A percentile compares a stretch with the other conserved stretches of the same genome.
Conservation (phyloP, 441 rosid species). For the Theobroma grandiflorum region DNA sequence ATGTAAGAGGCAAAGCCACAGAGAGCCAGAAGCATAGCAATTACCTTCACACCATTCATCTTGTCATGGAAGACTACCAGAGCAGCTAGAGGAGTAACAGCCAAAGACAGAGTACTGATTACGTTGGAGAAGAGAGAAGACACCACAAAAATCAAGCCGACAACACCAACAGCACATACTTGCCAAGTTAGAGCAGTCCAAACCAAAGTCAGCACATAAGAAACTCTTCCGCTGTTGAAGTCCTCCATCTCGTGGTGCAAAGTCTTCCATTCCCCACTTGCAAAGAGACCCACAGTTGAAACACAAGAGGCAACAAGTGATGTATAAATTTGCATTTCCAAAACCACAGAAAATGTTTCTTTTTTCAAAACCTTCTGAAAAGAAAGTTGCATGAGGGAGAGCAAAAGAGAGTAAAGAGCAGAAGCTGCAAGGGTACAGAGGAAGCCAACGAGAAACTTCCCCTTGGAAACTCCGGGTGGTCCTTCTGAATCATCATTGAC, state of each 20-base stretch:
- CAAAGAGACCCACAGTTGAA: conserved; percentile 64
- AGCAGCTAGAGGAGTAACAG: conserved; percentile 80
- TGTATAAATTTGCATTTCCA: conserved; percentile 87
- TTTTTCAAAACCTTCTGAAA: conserved; percentile 73
- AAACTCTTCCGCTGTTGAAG: conserved; percentile 58
- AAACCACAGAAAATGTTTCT: conserved; percentile 73
- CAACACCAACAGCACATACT: conserved; percentile 86
- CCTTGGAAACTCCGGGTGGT: conserved; percentile 65
- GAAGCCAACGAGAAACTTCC: conserved; percentile 68
- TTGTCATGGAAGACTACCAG: conserved; percentile 73
- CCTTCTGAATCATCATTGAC: conserved; percentile 67
- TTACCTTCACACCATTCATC: conserved; percentile 79
- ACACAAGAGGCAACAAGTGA: conserved; percentile 67
- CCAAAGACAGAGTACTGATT: conserved; percentile 77
- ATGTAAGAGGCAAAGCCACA: conserved; percentile 81
- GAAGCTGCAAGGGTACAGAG: conserved; percentile 74
- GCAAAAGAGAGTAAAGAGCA: conserved; percentile 78
- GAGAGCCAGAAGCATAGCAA: conserved; percentile 79
- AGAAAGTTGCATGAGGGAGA: conserved; percentile 82
- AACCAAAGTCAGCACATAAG: conserved; percentile 74
- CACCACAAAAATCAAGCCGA: conserved; percentile 87
- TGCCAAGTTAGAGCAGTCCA: conserved; percentile 87
- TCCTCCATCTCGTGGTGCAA: conserved; percentile 71
- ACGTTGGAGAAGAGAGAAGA: conserved; percentile 94
- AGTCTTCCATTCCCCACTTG: conserved; percentile 89